A percentile compares a stretch with the other conserved stretches of the same genome.
These are phyloP conservation scores for Aspergillus calidoustus DNA, from an alignment of 2,329 filamentous ascomycete genomes.

Conservation along the genomic window DNA sequence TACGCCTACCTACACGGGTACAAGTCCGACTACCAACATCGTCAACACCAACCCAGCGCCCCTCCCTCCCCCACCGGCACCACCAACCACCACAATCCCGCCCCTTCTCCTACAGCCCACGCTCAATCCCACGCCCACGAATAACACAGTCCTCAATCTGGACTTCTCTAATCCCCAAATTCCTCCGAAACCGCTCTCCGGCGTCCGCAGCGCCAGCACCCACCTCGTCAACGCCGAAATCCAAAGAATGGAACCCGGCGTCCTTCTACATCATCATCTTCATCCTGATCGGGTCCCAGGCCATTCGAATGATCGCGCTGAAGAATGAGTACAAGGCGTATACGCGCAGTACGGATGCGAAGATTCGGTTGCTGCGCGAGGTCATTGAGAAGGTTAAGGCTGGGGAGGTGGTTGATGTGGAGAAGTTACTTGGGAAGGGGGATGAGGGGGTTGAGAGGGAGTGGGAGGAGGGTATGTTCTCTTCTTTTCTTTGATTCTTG, in stretches of 20 bases:
- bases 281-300: conserved; percentile 89
- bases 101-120: not conserved
- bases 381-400: conserved; percentile 52
- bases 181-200: conserved; percentile 27
- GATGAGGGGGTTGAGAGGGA: conserved; percentile 74
- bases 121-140: conserved; percentile 21
- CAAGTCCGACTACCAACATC: not conserved
- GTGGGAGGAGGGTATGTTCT: conserved; percentile 78
- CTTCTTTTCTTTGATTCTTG: not conserved
- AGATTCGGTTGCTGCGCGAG: conserved; percentile 76
- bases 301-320: conserved; percentile 86
- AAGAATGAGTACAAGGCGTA: conserved; percentile 76
- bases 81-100: conserved; percentile 10
- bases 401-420: conserved; percentile 76
- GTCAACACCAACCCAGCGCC: not conserved
- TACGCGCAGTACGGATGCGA: conserved; percentile 75
- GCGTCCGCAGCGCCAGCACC: conserved; percentile 16
- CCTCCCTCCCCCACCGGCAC: not conserved
- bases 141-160: conserved; percentile 60
- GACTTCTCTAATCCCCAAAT: conserved; percentile 50
- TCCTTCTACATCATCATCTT: conserved; percentile 84
- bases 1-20: conserved; percentile 1
- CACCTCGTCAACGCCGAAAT: conserved; percentile 42
- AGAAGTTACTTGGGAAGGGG: conserved; percentile 78
- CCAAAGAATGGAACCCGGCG: conserved; percentile 76